Evolutionary conservation across 2,329 filamentous ascomycete species (phyloP), one percentile per base, ranked within the genome.

Genomic region (Scytalidium sp.): DNA sequence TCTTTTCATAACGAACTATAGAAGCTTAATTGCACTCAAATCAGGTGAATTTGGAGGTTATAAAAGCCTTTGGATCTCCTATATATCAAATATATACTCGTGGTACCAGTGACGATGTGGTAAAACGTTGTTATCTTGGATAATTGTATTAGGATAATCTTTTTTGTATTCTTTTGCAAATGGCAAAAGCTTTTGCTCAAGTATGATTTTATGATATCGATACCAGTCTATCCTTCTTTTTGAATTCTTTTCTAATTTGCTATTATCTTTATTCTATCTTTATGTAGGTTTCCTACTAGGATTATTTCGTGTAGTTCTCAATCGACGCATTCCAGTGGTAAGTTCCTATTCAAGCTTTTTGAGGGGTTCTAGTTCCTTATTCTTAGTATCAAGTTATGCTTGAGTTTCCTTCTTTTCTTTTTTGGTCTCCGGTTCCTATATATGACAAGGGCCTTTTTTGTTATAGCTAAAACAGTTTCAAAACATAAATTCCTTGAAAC

Each of bases 401-500:
- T 47, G 27, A 23, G 53, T 46, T 15, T 52, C 40, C 29, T 52
- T 53, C 43, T 58, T 60, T 47, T 62, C 50, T 32, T 41, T 19
- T 11, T 25, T 41, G 17, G 52, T 62, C 45, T 64, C 50, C 5
- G 29, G 2, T 23, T 46, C 40, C 46, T 36, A 63, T 15, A 59
- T 52, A 60, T 64, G 45, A 50, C 43, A 62, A 46, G 54, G 55
- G 15, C 57, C 54, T 46, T 64, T 63, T 19, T 59, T 52, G 50
- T 64, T 21, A 49, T 64, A 64, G 19, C 39, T 57, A 53, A 62
- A 62, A 49, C 25, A 56, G 1, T 51, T 49, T 50, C 47, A 65
- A 54, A 64, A 66, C 44, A 66, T 66, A 39, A 63, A 64, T 46
- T 64, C 53, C 15, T 52, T 41, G 36, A 49, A 52, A 19, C 46